Percentiles rank a stretch among this genome's conserved stretches.
phyloP scores from a whole-genome alignment of 495 filamentous ascomycete species.

The Lepraria neglecta region DNA sequence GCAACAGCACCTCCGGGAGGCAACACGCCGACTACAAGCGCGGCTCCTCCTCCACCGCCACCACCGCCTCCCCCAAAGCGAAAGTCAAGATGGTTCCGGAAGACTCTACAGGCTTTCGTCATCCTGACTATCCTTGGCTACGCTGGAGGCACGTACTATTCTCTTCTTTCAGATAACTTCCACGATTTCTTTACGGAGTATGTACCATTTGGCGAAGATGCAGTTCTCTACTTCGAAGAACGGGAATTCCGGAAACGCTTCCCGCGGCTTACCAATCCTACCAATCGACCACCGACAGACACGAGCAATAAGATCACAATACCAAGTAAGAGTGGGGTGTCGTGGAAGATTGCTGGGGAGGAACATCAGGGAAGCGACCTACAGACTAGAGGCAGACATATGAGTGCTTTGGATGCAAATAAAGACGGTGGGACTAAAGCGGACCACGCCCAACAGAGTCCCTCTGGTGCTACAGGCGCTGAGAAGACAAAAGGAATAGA shows the following conservation, averaged over 20 bases:
- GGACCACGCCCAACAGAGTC: constrained; percentile 30
- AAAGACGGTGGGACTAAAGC: constrained; percentile 28
- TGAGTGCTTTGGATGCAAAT: constrained; percentile 36
- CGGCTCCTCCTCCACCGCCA: constrained; percentile 38
- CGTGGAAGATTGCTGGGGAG: constrained; percentile 67
- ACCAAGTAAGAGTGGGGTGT: constrained; percentile 75
- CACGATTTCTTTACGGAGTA: constrained; percentile 99
- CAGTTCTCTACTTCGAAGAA: constrained; percentile 95
- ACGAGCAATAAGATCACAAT: constrained; percentile 69
- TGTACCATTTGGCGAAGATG: constrained; percentile 88
- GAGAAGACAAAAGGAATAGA: constrained; percentile 36
- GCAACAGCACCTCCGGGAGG: constrained; percentile 12
- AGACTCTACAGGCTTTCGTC: constrained; percentile 64
- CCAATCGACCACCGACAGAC: constrained; percentile 46
- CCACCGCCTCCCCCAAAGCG: constrained; percentile 41
- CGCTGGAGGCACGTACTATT: constrained; percentile 83
- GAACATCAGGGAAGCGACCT: constrained; percentile 40
- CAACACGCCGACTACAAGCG: constrained; percentile 23
- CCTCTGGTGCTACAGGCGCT: constrained; percentile 34
- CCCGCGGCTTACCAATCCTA: constrained; percentile 58
- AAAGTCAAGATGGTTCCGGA: constrained; percentile 70
- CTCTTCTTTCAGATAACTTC: constrained; percentile 90
- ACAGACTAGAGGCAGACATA: constrained; percentile 43
- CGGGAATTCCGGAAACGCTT: constrained; percentile 88
- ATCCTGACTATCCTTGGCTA: constrained; percentile 71